Evolutionary conservation across 1,284 basidiomycete genomes (phyloP), one percentile per base, ranked within the genome.

Genomic region (Cutaneotrichosporon mucoides): DNA sequence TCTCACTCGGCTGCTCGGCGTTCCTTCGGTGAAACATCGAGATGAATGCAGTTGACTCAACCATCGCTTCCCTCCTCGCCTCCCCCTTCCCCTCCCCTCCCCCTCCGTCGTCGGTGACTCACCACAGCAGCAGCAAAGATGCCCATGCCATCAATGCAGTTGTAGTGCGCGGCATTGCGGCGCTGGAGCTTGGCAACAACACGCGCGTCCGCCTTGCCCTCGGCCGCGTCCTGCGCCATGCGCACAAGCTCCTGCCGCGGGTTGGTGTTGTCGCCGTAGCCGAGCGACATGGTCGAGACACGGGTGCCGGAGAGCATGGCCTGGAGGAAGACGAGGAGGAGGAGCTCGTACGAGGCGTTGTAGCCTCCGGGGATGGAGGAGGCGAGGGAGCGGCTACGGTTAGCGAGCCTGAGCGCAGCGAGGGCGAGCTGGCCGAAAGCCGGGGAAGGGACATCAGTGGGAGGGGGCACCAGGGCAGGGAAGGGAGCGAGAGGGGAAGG

Each of bases 301-400:
- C 72, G 63, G 13, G 57, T 55, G 10, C 68, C 68, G 36, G 69
- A 53, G 41, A 43, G 50, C 34, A 71, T 59, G 6, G 53, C 34
- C 56, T 73, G 73, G 24, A 70, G 51, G 57, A 64, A 73, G 49
- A 70, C 66, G 42, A 64, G 52, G 38, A 68, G 60, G 57, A 76
- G 63, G 57, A 66, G 53, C 59, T 68, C 66, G 67, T 73, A 74
- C 2, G 69, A 71, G 48, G 62, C 61, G 61, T 76, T 76, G 53
- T 62, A 62, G 37, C 53, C 43, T 43, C 45, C 45, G 10, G 47
- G 48, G 42, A 36, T 41, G 38, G 43, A 11, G 44, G 56, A 34
- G 11, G 45, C 33, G 45, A 57, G 55, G 54, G 50, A 6, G 51
- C 41, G 13, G 47, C 6, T 33, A 46, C 47, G 55, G 13, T 6